phyloP scores from a whole-genome alignment of 257 asterid genomes.

The Petunia secreta region DNA sequence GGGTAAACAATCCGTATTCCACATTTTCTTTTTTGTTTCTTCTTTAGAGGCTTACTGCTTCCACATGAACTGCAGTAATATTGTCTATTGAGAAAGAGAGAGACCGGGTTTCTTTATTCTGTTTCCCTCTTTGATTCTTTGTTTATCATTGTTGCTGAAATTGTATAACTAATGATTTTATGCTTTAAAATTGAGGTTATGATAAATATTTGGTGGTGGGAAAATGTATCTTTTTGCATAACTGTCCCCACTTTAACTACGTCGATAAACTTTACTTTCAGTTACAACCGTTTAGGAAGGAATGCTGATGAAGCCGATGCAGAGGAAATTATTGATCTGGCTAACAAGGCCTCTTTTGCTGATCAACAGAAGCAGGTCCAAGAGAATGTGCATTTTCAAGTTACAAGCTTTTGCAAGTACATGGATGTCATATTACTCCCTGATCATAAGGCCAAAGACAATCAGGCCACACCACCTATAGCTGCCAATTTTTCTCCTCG shows the following conservation, averaged over 20 bases:
- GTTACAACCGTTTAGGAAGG: slow-evolving; percentile 82
- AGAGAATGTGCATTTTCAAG: slow-evolving; percentile 81
- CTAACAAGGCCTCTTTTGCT: slow-evolving; percentile 59
- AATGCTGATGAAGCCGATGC: slow-evolving; percentile 82
- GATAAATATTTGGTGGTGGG: not conserved
- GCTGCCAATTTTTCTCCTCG: slow-evolving; percentile 46
- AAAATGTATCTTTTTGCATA: not conserved
- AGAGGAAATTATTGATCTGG: slow-evolving; percentile 83
- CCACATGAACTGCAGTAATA: not conserved
- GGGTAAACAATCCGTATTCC: not conserved
- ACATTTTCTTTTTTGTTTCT: not conserved
- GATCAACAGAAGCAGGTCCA: slow-evolving; percentile 91
- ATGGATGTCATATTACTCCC: slow-evolving; percentile 82
- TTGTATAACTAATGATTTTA: not conserved
- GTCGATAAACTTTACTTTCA: slow-evolving; percentile 39
- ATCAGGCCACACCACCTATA: slow-evolving; percentile 38
- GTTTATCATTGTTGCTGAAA: not conserved
- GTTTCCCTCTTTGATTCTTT: not conserved
- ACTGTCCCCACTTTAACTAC: slow-evolving; percentile 16
- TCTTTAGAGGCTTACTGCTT: not conserved
- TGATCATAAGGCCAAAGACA: slow-evolving; percentile 37
- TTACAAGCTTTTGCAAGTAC: slow-evolving; percentile 48
- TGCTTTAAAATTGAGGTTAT: not conserved
- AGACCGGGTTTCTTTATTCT: not conserved
- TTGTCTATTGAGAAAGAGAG: not conserved